Evolutionary conservation across 2,329 filamentous ascomycete genomes (phyloP), one percentile per base, ranked within the genome.

Genomic region (Domatiomyces globalis): DNA sequence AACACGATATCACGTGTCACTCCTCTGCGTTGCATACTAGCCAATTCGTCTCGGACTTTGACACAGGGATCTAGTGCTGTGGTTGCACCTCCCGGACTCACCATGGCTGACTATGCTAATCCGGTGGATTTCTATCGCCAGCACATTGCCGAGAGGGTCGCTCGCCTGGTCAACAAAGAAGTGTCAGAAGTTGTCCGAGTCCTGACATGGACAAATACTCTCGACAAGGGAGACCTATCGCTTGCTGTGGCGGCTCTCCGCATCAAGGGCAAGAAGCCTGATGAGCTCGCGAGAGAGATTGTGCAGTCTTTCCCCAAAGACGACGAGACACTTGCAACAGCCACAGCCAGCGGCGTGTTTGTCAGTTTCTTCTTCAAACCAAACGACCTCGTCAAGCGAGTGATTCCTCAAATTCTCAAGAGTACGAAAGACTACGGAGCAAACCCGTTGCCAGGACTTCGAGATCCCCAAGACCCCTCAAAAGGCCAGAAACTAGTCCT

Each of bases 351-450:
- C 48, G 80, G 79, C 54, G 73, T 76, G 8, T 81, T 81, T 56
- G 67, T 85, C 10, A 75, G 77, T 50, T 83, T 85, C 67, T 81
- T 82, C 67, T 84, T 82, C 72, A 78, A 79, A 61, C 71, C 77
- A 0, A 65, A 69, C 15, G 70, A 74, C 6, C 70, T 85, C 19
- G 73, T 73, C 8, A 70, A 73, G 29, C 70, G 80, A 18, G 71
- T 84, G 10, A 63, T 85, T 5, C 73, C 75, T 3, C 76, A 76
- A 52, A 78, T 85, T 48, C 69, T 79, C 53, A 74, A 77, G 59
- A 72, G 77, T 44, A 74, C 74, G 54, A 63, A 66, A 1, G 66
- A 70, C 18, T 85, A 78, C 61, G 83, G 83, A 51, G 75, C 75
- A 58, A 80, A 84, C 64, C 70, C 72, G 17, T 71, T 71, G 43